A percentile compares a stretch with the other conserved stretches of the same genome.
These are phyloP conservation scores for Heterococcus sp. DNA, from an alignment of 108 stramenopile species.

Conservation along the genomic window DNA sequence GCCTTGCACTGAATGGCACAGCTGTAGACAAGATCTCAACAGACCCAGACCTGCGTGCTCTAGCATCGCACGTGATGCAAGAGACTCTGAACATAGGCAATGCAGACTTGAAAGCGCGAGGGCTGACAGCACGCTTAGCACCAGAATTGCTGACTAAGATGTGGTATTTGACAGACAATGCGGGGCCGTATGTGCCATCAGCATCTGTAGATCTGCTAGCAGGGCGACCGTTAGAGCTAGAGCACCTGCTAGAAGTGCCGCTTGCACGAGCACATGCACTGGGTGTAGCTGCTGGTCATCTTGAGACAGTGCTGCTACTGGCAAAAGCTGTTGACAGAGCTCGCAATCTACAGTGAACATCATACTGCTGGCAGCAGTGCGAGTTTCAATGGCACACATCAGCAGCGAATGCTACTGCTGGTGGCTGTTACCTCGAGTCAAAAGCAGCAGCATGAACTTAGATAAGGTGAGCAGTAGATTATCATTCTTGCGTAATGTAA, in stretches of 20 bases:
- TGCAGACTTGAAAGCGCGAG: neutral
- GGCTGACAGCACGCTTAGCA: neutral
- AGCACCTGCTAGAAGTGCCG: neutral
- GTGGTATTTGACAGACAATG: neutral
- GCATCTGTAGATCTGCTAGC: neutral
- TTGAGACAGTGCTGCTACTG: neutral
- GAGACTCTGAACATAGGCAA: neutral
- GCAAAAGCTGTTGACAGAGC: neutral
- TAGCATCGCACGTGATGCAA: neutral
- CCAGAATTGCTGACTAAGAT: neutral
- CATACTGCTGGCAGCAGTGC: no score
- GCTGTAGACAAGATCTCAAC: slow-evolving; percentile 73
- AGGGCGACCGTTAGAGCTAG: neutral
- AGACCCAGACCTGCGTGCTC: slow-evolving; percentile 64
- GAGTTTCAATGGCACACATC: no score
- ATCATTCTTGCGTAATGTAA: no score
- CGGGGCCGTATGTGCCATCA: neutral
- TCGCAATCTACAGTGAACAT: neutral
- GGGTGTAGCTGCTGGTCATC: neutral
- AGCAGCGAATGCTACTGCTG: no score
- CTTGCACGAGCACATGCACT: neutral
- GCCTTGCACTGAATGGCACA: slow-evolving; percentile 79
- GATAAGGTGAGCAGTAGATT: no score
- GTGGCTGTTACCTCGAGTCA: no score
- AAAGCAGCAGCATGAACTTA: no score